Base-by-base conservation (phyloP, 164 flowering plant species). In the Vitis labrusca region DNA sequence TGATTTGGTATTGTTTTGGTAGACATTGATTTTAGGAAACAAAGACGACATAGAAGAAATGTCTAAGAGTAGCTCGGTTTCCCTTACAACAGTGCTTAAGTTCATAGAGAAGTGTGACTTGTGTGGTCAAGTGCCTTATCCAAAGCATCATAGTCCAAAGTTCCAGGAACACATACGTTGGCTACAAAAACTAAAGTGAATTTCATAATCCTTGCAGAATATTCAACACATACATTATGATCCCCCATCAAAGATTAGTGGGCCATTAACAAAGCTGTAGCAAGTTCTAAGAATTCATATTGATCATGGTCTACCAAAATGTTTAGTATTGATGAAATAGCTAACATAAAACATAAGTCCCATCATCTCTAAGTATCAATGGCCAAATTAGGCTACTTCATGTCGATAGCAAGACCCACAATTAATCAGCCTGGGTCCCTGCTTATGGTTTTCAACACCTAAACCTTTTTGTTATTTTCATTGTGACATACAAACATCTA, bases 131-230 rank as follows among this genome's bases (percentile, higher is more conserved):
- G 93, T 92, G 19, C 93, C 97, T 16, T 89, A 86, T 62, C 95
- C 95, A 16, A 92, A 92, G 74, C 97, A 90, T 76, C 97, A 82
- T 95, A 92, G 70, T 74, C 89, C 5, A 93, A 92, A 12, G 97
- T 92, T 49, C 97, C 93, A 11, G 84, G 89, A 7, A 90, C 90
- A 49, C 90, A 92, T 78, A 86, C 88, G 44, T 77, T 92, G 27
- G 95, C 95, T 27, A 92, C 93, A 10, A 88, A 86, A 74, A 90
- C 95, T 23, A 23, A 23, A 23, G 27, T 23, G 27, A 23, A 23
- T 23, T 23, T 23, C 27, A 23, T 23, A 23, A 23, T 23, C 27
- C 27, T 23, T 23, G 27, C 1, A 23, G 27, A 23, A 23, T 23
- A 23, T 23, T 23, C 27, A 23, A 23, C 27, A 23, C 27, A 23